Conservation (phyloP, 345 rosid genomes). For the Noccaea caerulescens region DNA sequence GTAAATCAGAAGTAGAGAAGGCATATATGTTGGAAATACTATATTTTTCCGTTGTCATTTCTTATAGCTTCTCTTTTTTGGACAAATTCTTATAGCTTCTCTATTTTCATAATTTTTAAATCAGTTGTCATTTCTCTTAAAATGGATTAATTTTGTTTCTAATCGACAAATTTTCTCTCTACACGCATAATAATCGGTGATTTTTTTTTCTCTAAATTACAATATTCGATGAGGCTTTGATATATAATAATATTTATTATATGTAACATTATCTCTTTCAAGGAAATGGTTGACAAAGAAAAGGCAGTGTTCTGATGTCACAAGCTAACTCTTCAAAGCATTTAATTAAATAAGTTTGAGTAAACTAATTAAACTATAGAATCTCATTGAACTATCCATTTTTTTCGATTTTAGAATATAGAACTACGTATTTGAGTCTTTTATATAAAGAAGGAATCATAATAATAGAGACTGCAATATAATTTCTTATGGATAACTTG, state of each 20-base stretch:
- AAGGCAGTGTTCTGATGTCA: background rate
- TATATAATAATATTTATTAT: no score
- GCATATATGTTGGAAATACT: background rate
- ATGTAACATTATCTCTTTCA: background rate
- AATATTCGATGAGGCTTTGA: no score
- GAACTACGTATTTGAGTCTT: background rate
- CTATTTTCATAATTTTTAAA: no score
- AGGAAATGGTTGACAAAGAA: background rate
- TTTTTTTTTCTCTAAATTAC: no score
- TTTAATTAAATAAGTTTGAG: background rate
- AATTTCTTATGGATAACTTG: conserved; percentile 23
- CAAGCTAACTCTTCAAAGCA: conserved; percentile 27
- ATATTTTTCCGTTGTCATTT: no score
- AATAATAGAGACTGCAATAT: conserved; percentile 21
- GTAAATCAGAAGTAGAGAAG: background rate
- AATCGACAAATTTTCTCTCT: no score
- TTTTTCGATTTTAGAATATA: no score
- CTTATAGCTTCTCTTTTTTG: no score
- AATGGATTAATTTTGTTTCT: no score
- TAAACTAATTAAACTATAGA: background rate
- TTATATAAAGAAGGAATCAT: conserved; percentile 24
- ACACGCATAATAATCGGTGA: no score
- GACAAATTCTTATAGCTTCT: no score
- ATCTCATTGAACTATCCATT: background rate
- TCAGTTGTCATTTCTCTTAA: no score